Evolutionary conservation across 106 monocot genomes (phyloP).

Genomic region (Dioscorea zingiberensis): DNA sequence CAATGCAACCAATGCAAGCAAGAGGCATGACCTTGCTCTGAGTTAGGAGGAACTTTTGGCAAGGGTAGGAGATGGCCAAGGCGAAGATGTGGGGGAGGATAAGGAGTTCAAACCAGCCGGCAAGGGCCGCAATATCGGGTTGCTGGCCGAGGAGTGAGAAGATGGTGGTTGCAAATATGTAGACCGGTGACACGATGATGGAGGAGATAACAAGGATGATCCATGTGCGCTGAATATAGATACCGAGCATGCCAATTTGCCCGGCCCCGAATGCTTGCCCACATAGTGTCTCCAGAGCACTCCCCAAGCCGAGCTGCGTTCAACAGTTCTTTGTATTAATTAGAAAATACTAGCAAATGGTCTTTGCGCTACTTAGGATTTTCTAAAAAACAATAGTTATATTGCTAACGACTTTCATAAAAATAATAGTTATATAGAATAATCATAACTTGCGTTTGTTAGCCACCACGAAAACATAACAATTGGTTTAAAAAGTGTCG

Average conservation of each 20-base stretch:
- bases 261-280: neutral
- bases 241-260: neutral
- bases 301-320: constrained; percentile 4
- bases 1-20: neutral
- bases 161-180: constrained; percentile 2
- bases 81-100: neutral
- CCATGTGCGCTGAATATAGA: constrained; percentile 1
- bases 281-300: constrained; percentile 1
- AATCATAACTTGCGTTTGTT: no score
- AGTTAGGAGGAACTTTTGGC: constrained; percentile 1
- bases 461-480: no score
- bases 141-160: neutral
- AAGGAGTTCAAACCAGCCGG: neutral
- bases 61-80: neutral
- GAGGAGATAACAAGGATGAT: neutral
- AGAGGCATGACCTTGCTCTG: neutral
- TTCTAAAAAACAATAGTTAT: no score
- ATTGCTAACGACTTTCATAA: no score
- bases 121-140: neutral
- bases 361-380: no score
- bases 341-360: no score
- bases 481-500: no score
- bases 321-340: no score
- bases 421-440: no score
- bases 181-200: neutral